Evolutionary conservation across 345 rosid genomes (phyloP).

Genomic region (Orychophragmus violaceus): DNA sequence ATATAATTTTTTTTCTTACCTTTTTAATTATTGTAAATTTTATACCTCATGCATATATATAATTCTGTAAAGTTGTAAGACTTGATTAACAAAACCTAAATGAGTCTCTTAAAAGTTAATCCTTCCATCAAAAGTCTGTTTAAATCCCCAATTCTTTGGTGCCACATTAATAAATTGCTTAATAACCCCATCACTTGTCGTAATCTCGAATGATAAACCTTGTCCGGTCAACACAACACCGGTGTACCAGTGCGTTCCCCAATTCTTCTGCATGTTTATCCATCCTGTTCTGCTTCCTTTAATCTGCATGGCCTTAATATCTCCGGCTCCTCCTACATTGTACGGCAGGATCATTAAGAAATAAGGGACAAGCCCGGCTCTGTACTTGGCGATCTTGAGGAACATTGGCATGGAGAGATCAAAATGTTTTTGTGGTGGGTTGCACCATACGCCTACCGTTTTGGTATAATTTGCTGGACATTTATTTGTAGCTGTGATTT

Average conservation of each 20-base stretch:
- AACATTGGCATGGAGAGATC: constrained; percentile 44
- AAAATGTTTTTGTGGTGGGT: constrained; percentile 45
- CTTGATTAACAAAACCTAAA: no score
- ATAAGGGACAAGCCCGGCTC: constrained; percentile 36
- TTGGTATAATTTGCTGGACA: constrained; percentile 46
- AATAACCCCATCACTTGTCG: not conserved
- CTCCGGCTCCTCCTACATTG: no score
- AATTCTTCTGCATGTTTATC: not conserved
- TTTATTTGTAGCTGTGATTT: constrained; percentile 47
- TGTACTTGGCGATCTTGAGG: constrained; percentile 21
- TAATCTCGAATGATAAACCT: not conserved
- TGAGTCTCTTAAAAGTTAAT: no score
- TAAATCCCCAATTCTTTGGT: not conserved
- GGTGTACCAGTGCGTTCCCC: constrained; percentile 9
- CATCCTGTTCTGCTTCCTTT: constrained; percentile 3
- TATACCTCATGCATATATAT: no score
- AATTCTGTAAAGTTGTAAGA: no score
- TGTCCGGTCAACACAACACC: not conserved
- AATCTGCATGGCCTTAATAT: not conserved
- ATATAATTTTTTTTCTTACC: no score
- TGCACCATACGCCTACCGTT: constrained; percentile 30
- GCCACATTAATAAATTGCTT: not conserved
- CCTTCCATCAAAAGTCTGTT: not conserved
- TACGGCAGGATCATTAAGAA: constrained; percentile 28
- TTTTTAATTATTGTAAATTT: no score